Evolutionary conservation across 1,284 basidiomycete species (phyloP).

Genomic region (Fomitopsis betulina): DNA sequence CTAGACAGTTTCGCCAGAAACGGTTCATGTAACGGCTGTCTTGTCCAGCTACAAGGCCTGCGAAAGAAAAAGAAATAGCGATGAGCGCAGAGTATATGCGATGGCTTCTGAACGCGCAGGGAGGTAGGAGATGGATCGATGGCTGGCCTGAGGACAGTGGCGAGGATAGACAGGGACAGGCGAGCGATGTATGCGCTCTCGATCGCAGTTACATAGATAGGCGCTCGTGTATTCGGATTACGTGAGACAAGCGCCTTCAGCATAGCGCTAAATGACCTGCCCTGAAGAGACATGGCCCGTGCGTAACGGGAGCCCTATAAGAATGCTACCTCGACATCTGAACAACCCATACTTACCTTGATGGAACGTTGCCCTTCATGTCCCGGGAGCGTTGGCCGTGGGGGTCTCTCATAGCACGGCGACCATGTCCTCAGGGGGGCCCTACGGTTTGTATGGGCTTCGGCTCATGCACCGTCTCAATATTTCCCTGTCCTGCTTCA

Average conservation of each 20-base stretch:
- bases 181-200: background rate
- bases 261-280: background rate
- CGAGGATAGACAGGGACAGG: too few species aligned
- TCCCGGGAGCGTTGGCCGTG: slow-evolving; percentile 23
- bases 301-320: background rate
- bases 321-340: background rate
- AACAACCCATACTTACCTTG: slow-evolving; percentile 2
- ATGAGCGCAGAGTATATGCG: too few species aligned
- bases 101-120: too few species aligned
- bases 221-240: background rate
- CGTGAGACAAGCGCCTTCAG: background rate
- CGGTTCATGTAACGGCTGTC: too few species aligned
- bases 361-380: background rate
- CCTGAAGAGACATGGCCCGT: background rate
- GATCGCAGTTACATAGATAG: background rate
- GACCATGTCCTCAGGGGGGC: slow-evolving; percentile 51
- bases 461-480: slow-evolving; percentile 64
- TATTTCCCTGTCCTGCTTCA: slow-evolving; percentile 64
- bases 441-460: slow-evolving; percentile 58
- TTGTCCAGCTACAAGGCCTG: too few species aligned
- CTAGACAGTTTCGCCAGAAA: too few species aligned
- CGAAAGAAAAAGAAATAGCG: too few species aligned
- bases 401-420: slow-evolving; percentile 62
- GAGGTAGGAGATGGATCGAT: too few species aligned
- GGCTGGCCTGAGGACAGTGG: too few species aligned